phyloP scores from a whole-genome alignment of 2,329 filamentous ascomycete genomes.

The Fusarium sp. region DNA sequence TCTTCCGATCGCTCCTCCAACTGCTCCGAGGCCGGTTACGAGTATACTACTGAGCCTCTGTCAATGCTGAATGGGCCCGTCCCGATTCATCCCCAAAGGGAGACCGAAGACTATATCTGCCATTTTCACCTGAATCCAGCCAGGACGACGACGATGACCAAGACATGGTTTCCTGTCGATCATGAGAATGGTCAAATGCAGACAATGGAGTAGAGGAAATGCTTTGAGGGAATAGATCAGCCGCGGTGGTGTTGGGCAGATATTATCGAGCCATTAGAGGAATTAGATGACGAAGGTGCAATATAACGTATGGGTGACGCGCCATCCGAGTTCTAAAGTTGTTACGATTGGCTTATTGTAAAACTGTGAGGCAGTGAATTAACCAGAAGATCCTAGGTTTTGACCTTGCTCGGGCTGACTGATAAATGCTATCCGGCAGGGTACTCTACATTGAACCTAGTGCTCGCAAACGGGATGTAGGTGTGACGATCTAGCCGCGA shows the following conservation, averaged over 20 bases:
- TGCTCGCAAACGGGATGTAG: no score
- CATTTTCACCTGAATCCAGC: background rate
- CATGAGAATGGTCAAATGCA: background rate
- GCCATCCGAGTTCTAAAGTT: background rate
- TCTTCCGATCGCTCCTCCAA: conserved; percentile 72
- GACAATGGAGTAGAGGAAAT: background rate
- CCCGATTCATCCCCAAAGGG: conserved; percentile 48
- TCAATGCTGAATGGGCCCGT: conserved; percentile 75
- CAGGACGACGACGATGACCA: background rate
- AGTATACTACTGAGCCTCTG: conserved; percentile 73
- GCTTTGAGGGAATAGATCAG: background rate
- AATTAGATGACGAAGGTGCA: background rate
- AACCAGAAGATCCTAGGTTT: background rate
- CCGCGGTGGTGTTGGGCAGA: background rate
- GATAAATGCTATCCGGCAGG: background rate
- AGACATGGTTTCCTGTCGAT: background rate
- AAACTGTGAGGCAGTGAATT: background rate
- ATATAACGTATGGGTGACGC: background rate
- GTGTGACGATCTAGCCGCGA: no score
- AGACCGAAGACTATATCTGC: background rate
- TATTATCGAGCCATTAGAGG: background rate
- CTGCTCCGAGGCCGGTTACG: conserved; percentile 67
- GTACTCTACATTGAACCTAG: no score
- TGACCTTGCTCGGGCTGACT: background rate
- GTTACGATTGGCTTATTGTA: background rate